Evolutionary conservation across 139 green algal species (phyloP).

Genomic region (Haematococcus lacustris): DNA sequence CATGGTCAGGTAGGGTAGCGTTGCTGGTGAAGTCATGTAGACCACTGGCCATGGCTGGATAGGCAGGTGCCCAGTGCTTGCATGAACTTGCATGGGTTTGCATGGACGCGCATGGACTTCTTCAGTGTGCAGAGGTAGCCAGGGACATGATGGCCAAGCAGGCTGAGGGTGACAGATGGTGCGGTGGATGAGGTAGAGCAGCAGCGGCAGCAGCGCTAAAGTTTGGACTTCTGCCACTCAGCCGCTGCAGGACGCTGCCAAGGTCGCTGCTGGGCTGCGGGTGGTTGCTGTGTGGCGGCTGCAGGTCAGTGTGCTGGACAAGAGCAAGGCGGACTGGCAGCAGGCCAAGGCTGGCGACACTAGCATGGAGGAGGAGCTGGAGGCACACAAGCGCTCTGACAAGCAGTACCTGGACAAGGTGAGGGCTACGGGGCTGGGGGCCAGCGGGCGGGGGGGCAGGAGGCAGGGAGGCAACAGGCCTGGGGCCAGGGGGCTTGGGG

Average conservation of each 20-base stretch:
- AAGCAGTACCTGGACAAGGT: slow-evolving; percentile 74
- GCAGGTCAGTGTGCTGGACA: slow-evolving; percentile 83
- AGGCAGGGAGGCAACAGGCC: no score
- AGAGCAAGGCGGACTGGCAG: slow-evolving; percentile 79
- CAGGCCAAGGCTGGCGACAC: slow-evolving; percentile 60
- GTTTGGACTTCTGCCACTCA: background rate
- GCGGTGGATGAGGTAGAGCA: background rate
- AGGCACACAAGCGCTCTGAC: slow-evolving; percentile 55
- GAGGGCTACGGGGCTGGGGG: no score
- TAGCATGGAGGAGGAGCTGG: slow-evolving; percentile 75
- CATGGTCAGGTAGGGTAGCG: no score
- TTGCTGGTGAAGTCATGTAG: background rate
- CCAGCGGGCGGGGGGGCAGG: no score
- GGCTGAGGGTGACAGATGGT: background rate
- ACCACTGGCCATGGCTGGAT: background rate
- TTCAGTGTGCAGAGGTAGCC: background rate
- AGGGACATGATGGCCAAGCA: background rate
- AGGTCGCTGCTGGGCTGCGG: background rate
- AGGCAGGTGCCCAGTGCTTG: background rate
- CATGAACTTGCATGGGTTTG: no score
- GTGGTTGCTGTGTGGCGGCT: background rate
- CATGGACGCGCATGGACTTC: background rate
- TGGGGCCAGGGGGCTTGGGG: no score
- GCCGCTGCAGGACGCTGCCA: background rate
- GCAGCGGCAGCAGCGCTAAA: background rate